phyloP scores from a whole-genome alignment of 129 eudicot species.

The Pittosporum tobira region DNA sequence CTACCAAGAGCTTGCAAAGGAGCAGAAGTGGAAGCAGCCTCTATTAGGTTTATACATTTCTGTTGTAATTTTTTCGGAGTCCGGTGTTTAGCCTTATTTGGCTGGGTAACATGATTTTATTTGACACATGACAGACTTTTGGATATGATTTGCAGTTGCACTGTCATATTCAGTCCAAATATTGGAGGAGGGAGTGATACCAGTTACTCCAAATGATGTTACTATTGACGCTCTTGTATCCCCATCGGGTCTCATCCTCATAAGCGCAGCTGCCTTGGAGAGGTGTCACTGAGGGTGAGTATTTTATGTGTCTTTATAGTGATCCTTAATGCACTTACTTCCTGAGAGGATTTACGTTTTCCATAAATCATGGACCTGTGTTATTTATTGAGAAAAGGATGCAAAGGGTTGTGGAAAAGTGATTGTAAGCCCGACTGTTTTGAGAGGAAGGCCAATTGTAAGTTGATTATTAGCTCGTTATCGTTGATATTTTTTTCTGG shows the following conservation, averaged over 20 bases:
- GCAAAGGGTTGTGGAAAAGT: not conserved
- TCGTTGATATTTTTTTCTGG: too few species aligned
- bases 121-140: not conserved
- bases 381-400: not conserved
- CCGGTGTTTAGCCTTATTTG: not conserved
- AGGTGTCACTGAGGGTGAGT: conserved; percentile 10
- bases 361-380: not conserved
- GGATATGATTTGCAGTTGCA: conserved; percentile 49
- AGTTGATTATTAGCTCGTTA: too few species aligned
- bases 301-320: not conserved
- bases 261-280: conserved; percentile 45
- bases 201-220: conserved; percentile 71
- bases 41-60: conserved; percentile 37
- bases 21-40: conserved; percentile 81
- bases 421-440: not conserved
- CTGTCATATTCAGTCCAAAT: conserved; percentile 88
- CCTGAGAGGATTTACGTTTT: too few species aligned
- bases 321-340: not conserved
- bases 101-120: not conserved
- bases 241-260: conserved; percentile 80
- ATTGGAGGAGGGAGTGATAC: conserved; percentile 75
- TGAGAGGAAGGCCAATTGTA: not conserved
- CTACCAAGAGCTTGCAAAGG: conserved; percentile 66
- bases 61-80: not conserved
- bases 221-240: conserved; percentile 63